Percentiles rank a stretch among this genome's conserved stretches.
Evolutionary conservation across 2,329 filamentous ascomycete genomes (phyloP).

Genomic region (Venturia carpophila): DNA sequence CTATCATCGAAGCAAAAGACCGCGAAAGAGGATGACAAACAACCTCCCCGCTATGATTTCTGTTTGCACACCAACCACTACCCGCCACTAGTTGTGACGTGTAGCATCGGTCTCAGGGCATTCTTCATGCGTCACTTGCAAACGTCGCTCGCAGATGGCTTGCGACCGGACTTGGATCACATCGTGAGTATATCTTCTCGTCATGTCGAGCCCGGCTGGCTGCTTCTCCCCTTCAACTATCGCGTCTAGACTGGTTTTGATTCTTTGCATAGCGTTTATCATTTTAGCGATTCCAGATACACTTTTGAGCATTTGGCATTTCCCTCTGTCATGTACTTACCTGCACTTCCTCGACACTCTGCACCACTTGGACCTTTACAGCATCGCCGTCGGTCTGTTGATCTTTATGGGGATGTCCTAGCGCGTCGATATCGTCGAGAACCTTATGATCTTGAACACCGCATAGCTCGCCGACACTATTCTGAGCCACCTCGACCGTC

Average conservation of each 20-base stretch:
- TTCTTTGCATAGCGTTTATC: constrained; percentile 5
- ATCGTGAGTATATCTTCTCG: constrained; percentile 9
- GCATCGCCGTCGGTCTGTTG: constrained; percentile 1
- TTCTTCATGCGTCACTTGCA: constrained; percentile 6
- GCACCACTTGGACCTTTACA: not conserved
- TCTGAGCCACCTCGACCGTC: not conserved
- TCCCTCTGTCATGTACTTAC: constrained; percentile 4
- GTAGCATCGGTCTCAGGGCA: not conserved
- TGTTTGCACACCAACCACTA: not conserved
- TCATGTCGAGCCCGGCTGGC: not conserved
- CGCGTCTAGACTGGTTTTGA: not conserved
- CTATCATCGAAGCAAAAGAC: not conserved
- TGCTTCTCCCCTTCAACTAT: not conserved
- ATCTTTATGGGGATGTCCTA: not conserved
- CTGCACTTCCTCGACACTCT: not conserved
- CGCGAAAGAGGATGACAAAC: not conserved
- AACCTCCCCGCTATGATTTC: not conserved
- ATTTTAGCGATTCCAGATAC: not conserved
- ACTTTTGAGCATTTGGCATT: not conserved
- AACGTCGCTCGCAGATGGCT: not conserved
- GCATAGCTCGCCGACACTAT: not conserved
- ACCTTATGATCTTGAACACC: constrained; percentile 4
- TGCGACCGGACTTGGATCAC: not conserved
- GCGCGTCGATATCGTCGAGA: constrained; percentile 3
- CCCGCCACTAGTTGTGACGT: not conserved